Evolutionary conservation across 2,329 filamentous ascomycete genomes (phyloP), one percentile per base, ranked within the genome.

Genomic region (Aspergillus sp.): DNA sequence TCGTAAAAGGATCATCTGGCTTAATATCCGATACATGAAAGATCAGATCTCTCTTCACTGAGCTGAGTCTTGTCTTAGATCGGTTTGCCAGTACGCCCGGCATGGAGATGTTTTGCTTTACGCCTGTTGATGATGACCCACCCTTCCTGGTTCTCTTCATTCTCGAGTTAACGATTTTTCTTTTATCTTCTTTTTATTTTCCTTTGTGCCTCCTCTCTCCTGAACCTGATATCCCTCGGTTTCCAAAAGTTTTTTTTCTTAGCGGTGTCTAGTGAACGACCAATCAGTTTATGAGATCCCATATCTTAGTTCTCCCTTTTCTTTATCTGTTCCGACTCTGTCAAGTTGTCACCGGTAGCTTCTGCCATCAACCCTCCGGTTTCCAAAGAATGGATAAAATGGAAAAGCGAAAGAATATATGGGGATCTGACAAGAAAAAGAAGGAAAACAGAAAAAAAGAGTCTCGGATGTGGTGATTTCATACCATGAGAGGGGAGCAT

Each of bases 211-310:
- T 45, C 39, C 48, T 53, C 56, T 54, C 52, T 56, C 58, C 54
- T 58, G 61, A 61, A 62, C 62, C 62, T 67, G 64, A 68, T 68
- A 67, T 68, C 65, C 66, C 63, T 65, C 59, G 60, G 59, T 65
- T 67, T 60, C 63, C 48, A 66, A 68, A 67, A 64, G 61, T 66
- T 62, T 52, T 62, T 44, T 61, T 57, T 58, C 57, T 59, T 64
- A 60, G 62, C 58, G 59, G 58, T 59, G 56, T 60, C 56, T 57
- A 62, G 59, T 57, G 58, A 63, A 61, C 56, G 57, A 62, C 57
- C 58, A 8, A 60, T 53, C 52, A 48, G 52, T 51, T 57, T 56
- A 42, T 39, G 40, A 46, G 47, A 44, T 50, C 41, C 50, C 45
- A 32, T 35, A 19, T 19, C 19, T 19, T 19, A 32, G 40, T 43